phyloP scores from a whole-genome alignment of 1,284 basidiomycete genomes.

The Trichosporon asahii region DNA sequence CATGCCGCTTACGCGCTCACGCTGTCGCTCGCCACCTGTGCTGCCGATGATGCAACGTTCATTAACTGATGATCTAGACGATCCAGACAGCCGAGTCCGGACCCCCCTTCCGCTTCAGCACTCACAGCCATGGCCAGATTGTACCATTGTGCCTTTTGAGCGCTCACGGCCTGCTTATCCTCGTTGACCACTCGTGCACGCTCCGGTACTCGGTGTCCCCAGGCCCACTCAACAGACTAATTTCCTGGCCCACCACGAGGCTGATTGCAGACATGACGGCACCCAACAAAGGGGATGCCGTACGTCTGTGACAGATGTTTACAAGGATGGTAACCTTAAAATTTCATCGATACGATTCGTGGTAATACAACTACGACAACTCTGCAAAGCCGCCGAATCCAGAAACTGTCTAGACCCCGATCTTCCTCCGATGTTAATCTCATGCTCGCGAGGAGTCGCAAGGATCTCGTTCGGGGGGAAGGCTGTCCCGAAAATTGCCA shows the following conservation, averaged over 20 bases:
- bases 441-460: too few relatives aligned
- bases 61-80: too few relatives aligned
- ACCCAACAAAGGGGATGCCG: not conserved
- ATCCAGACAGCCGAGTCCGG: too few relatives aligned
- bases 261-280: not conserved
- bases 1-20: not conserved
- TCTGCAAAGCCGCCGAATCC: not conserved
- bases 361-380: not conserved
- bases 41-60: not conserved
- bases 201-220: too few relatives aligned
- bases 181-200: too few relatives aligned
- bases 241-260: not conserved
- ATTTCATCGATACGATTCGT: not conserved
- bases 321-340: conserved; percentile 10
- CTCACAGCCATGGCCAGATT: not conserved
- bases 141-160: not conserved
- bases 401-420: not conserved
- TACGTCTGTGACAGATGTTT: not conserved
- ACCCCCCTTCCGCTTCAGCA: not conserved
- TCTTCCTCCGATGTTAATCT: not conserved
- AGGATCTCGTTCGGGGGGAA: too few relatives aligned
- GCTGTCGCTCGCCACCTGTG: not conserved
- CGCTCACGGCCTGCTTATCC: too few relatives aligned
- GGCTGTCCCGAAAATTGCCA: too few relatives aligned
- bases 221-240: not conserved